These are phyloP conservation scores for Globisporangium middletonii DNA, from an alignment of 352 stramenopile genomes.

Conservation along the genomic window DNA sequence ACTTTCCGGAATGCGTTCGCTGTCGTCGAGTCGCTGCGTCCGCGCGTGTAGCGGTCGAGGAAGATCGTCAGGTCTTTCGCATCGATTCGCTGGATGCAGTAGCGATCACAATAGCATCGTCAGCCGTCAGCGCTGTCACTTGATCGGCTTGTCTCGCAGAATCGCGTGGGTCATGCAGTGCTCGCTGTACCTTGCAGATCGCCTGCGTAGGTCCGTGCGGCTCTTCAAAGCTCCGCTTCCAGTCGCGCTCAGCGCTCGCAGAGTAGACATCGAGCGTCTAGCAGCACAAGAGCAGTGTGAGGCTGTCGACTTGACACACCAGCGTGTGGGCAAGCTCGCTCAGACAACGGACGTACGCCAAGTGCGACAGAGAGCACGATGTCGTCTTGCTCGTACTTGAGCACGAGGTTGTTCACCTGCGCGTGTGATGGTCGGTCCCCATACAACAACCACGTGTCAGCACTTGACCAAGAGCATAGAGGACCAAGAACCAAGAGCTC, in stretches of 20 bases:
- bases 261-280: conserved; percentile 78
- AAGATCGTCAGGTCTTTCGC: conserved; percentile 81
- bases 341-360: conserved; percentile 31
- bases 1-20: conserved; percentile 57
- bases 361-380: conserved; percentile 81
- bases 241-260: conserved; percentile 46
- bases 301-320: too few species aligned
- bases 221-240: conserved; percentile 66
- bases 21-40: conserved; percentile 20
- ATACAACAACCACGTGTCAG: neutral
- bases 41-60: conserved; percentile 72
- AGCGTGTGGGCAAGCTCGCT: neutral
- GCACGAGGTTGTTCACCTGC: conserved; percentile 82
- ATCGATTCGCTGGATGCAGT: conserved; percentile 38
- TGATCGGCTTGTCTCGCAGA: neutral
- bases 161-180: neutral
- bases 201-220: conserved; percentile 33
- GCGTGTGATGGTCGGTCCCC: neutral
- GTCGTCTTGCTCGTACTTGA: conserved; percentile 86
- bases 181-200: conserved; percentile 45
- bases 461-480: neutral
- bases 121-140: too few species aligned
- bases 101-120: neutral
- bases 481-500: neutral
- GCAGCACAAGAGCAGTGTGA: neutral